Evolutionary conservation across 1,139 yeast species (phyloP).

Genomic region (Dujonia santamariae): DNA sequence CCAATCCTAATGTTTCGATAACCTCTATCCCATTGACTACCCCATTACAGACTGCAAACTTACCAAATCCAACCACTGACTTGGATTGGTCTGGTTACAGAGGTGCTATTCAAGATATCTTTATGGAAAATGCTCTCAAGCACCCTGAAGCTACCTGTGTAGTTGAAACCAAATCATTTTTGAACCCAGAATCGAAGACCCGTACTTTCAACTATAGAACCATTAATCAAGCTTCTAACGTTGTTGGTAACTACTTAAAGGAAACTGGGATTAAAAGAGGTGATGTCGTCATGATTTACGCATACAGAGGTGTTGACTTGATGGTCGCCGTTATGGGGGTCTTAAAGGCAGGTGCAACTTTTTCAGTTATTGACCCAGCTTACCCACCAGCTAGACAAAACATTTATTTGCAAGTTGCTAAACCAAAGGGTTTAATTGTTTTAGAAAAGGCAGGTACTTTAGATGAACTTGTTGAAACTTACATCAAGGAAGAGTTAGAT

Average conservation of each 20-base stretch:
- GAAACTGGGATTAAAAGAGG: conserved; percentile 81
- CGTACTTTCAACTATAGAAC: conserved; percentile 80
- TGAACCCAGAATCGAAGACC: conserved; percentile 52
- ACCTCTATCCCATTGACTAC: conserved; percentile 71
- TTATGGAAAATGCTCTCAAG: conserved; percentile 75
- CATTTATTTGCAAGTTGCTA: conserved; percentile 86
- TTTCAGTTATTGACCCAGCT: conserved; percentile 97
- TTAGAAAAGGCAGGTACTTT: conserved; percentile 86
- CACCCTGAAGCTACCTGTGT: conserved; percentile 89
- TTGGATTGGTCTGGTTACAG: conserved; percentile 89
- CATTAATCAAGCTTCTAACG: conserved; percentile 90
- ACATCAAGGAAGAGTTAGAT: conserved; percentile 66
- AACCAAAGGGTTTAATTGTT: conserved; percentile 87
- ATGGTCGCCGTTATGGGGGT: conserved; percentile 98
- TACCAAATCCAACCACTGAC: conserved; percentile 88
- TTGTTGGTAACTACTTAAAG: conserved; percentile 85
- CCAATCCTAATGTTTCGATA: conserved; percentile 39
- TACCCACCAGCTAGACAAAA: conserved; percentile 98
- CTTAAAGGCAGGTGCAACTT: conserved; percentile 96
- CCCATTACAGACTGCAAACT: conserved; percentile 46
- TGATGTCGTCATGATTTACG: conserved; percentile 95
- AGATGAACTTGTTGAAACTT: conserved; percentile 73
- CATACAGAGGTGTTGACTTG: conserved; percentile 94
- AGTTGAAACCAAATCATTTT: conserved; percentile 79
- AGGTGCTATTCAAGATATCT: conserved; percentile 96